A percentile compares a stretch with the other conserved stretches of the same genome.
Evolutionary conservation across 495 filamentous ascomycete genomes (phyloP).

Genomic region (Trichoderma gamsii): DNA sequence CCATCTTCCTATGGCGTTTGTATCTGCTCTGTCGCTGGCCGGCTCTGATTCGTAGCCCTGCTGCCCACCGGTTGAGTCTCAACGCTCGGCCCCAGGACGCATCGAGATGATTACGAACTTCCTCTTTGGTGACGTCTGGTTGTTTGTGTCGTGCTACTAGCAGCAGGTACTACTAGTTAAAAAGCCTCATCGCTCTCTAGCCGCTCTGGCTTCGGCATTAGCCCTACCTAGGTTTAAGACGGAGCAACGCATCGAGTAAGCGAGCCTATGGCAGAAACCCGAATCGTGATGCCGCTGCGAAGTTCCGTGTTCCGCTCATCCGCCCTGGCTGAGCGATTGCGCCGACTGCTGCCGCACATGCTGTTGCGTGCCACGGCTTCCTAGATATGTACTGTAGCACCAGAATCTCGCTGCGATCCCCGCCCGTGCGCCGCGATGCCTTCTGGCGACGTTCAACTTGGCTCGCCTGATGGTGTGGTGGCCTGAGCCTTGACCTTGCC

Average conservation of each 20-base stretch:
- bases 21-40: neutral
- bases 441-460: conserved; percentile 12
- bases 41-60: conserved; percentile 1
- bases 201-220: neutral
- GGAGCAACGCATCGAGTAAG: conserved; percentile 2
- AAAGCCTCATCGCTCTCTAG: conserved; percentile 9
- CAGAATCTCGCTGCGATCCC: neutral
- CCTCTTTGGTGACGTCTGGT: neutral
- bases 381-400: no score
- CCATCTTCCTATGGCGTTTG: neutral
- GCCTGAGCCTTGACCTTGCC: conserved; percentile 11
- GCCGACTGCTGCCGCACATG: no score
- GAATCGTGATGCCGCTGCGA: conserved; percentile 1
- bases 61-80: conserved; percentile 3
- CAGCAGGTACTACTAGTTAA: neutral
- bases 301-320: neutral
- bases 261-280: neutral
- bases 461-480: conserved; percentile 12
- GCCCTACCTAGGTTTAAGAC: neutral
- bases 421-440: neutral
- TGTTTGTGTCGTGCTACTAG: neutral
- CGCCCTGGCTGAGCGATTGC: no score
- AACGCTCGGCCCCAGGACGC: neutral
- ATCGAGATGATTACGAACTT: conserved; percentile 1
- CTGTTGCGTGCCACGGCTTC: no score